phyloP scores from a whole-genome alignment of 305 asterid genomes.

The Fraxinus platypoda region DNA sequence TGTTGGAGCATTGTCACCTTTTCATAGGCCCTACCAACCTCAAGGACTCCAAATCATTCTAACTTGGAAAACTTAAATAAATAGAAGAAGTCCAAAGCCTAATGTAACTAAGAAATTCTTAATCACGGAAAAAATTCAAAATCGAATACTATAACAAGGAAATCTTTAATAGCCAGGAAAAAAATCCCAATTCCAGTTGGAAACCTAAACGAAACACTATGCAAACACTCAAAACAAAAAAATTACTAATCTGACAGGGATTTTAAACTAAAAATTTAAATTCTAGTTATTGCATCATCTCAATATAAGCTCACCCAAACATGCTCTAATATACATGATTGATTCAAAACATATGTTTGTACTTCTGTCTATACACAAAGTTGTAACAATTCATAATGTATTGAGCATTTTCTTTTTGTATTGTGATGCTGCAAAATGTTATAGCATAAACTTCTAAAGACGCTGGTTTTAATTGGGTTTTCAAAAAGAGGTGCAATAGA shows the following conservation, averaged over 20 bases:
- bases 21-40: background rate
- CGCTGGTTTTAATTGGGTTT: background rate
- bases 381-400: background rate
- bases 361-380: background rate
- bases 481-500: background rate
- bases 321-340: background rate
- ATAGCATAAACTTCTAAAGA: background rate
- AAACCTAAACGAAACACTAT: background rate
- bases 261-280: background rate
- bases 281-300: background rate
- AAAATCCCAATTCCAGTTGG: background rate
- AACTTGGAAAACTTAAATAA: background rate
- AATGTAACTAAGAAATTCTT: background rate
- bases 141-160: background rate
- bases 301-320: background rate
- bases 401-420: background rate
- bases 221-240: background rate
- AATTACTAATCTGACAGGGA: background rate
- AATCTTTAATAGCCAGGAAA: background rate
- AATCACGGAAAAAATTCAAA: background rate
- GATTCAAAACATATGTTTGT: background rate
- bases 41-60: background rate
- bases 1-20: background rate
- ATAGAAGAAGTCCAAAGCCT: background rate
- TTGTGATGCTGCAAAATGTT: background rate